phyloP scores from a whole-genome alignment of 1,284 basidiomycete species.

The Cryptococcus hybrid region DNA sequence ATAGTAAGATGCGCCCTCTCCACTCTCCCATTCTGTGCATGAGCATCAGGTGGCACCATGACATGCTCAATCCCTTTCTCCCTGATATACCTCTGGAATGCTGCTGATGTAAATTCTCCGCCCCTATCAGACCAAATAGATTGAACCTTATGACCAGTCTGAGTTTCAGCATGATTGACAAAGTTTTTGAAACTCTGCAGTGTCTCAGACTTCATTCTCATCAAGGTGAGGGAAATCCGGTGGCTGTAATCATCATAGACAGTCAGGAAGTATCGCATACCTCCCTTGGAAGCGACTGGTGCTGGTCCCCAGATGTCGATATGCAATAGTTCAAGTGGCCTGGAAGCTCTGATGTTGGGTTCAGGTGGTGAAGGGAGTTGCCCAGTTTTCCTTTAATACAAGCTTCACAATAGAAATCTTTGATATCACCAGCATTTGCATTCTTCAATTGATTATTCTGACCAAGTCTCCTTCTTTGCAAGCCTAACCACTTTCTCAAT shows the following conservation, averaged over 20 bases:
- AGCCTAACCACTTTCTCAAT: slow-evolving; percentile 3
- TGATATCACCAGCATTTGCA: slow-evolving; percentile 2
- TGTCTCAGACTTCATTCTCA: slow-evolving; percentile 12
- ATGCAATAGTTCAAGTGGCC: slow-evolving; percentile 7
- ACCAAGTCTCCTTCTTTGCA: slow-evolving; percentile 5
- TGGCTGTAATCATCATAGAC: slow-evolving; percentile 18
- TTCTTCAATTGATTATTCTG: neutral
- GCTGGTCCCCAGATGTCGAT: slow-evolving; percentile 22
- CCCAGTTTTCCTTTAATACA: slow-evolving; percentile 17
- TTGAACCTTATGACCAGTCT: slow-evolving; percentile 8
- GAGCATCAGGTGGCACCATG: no score
- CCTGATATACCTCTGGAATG: neutral
- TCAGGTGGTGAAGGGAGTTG: slow-evolving; percentile 9
- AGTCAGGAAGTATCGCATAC: slow-evolving; percentile 14
- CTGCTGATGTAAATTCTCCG: no score
- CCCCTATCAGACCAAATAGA: slow-evolving; percentile 11
- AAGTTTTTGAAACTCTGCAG: slow-evolving; percentile 4
- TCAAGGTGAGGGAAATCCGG: slow-evolving; percentile 6
- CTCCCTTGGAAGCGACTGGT: slow-evolving; percentile 5
- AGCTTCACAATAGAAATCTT: slow-evolving; percentile 1
- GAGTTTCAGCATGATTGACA: slow-evolving; percentile 14
- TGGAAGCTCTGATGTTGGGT: slow-evolving; percentile 1
- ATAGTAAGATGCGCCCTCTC: no score
- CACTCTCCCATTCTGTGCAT: no score
- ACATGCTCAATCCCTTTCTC: slow-evolving; percentile 10